Conservation (phyloP, 73 alveolate species). For the Symbiodinium natans region DNA sequence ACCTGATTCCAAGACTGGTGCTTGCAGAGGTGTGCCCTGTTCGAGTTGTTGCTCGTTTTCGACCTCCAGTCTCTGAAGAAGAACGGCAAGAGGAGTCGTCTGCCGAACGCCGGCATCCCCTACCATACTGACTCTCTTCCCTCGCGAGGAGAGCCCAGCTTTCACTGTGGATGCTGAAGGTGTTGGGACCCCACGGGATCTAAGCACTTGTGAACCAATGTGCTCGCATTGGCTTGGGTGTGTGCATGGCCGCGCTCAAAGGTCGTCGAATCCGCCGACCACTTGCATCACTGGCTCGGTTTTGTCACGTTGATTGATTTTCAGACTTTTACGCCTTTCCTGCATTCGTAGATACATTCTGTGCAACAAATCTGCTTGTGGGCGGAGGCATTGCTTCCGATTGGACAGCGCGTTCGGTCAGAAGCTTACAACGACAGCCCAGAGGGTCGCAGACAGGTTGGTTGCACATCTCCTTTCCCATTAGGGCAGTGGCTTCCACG, state of each 20-base stretch:
- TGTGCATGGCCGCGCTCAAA: not conserved
- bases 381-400: slow-evolving; percentile 69
- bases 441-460: not conserved
- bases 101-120: not conserved
- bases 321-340: not conserved
- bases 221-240: not conserved
- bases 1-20: no score
- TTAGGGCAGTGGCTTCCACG: no score
- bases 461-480: not conserved
- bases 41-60: slow-evolving; percentile 84
- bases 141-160: slow-evolving; percentile 21
- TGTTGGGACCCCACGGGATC: not conserved
- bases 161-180: slow-evolving; percentile 2
- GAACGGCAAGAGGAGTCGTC: slow-evolving; percentile 47
- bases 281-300: slow-evolving; percentile 25
- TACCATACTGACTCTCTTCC: no score
- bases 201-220: not conserved
- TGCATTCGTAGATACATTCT: no score
- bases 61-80: slow-evolving; percentile 58
- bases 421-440: not conserved
- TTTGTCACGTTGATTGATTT: not conserved
- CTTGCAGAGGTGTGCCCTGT: slow-evolving; percentile 71
- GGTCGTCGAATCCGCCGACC: slow-evolving; percentile 85
- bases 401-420: slow-evolving; percentile 68
- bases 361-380: not conserved